Evolutionary conservation across 306 rosid species (phyloP), one percentile per base, ranked within the genome.

Genomic region (Potentilla sterilis): DNA sequence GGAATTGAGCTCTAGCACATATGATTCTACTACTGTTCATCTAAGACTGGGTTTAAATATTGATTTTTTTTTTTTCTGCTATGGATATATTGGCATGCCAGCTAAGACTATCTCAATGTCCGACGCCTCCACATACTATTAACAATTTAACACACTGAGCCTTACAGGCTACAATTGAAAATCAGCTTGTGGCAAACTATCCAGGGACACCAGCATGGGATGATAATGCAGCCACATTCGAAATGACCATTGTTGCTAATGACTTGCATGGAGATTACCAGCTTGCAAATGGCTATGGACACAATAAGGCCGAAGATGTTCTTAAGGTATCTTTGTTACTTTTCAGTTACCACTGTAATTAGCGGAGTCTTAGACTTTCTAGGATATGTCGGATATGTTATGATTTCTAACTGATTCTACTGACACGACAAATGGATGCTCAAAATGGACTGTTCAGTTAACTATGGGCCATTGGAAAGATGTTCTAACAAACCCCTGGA

Each of bases 191-290:
- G 13, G 93, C 90, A 75, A 85, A 88, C 86, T 90, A 86, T 88
- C 88, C 85, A 57, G 96, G 87, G 76, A 74, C 67, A 71, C 98
- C 97, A 28, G 97, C 88, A 81, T 95, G 98, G 97, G 97, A 90
- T 76, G 80, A 87, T 86, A 92, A 92, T 80, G 83, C 89, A 65
- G 96, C 93, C 70, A 87, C 97, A 9, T 95, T 95, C 83, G 92
- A 92, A 80, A 82, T 92, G 89, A 80, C 55, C 22, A 82, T 90
- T 76, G 85, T 83, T 41, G 67, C 86, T 32, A 92, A 90, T 81
- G 78, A 43, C 64, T 83, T 95, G 76, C 97, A 83, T 70, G 96
- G 98, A 85, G 98, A 92, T 86, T 95, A 85, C 86, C 98, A 95
- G 85, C 92, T 95, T 78, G 89, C 96, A 46, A 95, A 92, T 73